Percentiles rank a stretch among this genome's conserved stretches.
Evolutionary conservation across 2,329 filamentous ascomycete species (phyloP).

Genomic region (Sordariomycetes sp.): DNA sequence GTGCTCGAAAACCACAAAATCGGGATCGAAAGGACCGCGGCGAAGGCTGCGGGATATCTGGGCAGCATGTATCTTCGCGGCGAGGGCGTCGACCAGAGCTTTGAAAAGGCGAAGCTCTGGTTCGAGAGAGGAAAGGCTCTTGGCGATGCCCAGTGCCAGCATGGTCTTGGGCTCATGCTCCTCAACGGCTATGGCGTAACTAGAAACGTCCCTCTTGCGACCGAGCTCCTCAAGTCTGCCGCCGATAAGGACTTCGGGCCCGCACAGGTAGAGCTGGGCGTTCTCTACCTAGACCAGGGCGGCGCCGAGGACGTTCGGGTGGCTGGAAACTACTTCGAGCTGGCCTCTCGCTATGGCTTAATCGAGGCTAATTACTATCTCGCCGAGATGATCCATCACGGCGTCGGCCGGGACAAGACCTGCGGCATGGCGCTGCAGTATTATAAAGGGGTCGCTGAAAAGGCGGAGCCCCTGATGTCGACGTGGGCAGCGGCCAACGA

Average conservation of each 20-base stretch:
- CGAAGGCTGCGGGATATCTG: slow-evolving; percentile 77
- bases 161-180: slow-evolving; percentile 75
- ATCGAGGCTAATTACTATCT: slow-evolving; percentile 90
- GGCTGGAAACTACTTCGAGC: slow-evolving; percentile 78
- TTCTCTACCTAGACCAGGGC: slow-evolving; percentile 79
- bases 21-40: slow-evolving; percentile 66
- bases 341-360: slow-evolving; percentile 71
- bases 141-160: slow-evolving; percentile 74
- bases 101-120: slow-evolving; percentile 66
- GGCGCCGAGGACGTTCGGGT: slow-evolving; percentile 56
- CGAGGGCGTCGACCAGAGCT: slow-evolving; percentile 73
- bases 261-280: slow-evolving; percentile 73
- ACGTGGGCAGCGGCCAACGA: slow-evolving; percentile 75
- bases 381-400: slow-evolving; percentile 74
- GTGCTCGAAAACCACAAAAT: slow-evolving; percentile 57
- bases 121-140: slow-evolving; percentile 68
- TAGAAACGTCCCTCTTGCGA: slow-evolving; percentile 60
- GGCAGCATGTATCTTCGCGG: slow-evolving; percentile 85
- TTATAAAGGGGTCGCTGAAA: slow-evolving; percentile 72
- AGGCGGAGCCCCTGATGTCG: slow-evolving; percentile 61
- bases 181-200: slow-evolving; percentile 65
- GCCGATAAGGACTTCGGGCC: slow-evolving; percentile 74
- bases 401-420: slow-evolving; percentile 67
- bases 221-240: slow-evolving; percentile 65
- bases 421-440: slow-evolving; percentile 70